Evolutionary conservation across 305 asterid species (phyloP).

Genomic region (Fraxinus xanthoxyloides): DNA sequence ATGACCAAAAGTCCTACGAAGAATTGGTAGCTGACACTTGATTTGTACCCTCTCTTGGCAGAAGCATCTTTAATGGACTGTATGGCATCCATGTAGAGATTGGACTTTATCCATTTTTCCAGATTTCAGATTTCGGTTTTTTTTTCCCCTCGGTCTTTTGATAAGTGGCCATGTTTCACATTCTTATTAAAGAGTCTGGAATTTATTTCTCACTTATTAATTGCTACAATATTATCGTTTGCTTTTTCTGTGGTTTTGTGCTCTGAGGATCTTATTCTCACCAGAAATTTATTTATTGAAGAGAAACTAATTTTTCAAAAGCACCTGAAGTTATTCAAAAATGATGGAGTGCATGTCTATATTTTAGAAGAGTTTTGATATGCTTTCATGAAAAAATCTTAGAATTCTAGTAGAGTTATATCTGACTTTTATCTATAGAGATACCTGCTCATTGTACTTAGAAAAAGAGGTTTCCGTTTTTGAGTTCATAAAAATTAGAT

Average conservation of each 20-base stretch:
- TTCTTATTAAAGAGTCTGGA: neutral
- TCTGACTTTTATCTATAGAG: neutral
- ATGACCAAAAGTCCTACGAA: neutral
- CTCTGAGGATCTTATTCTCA: neutral
- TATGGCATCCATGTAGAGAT: neutral
- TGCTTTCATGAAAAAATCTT: neutral
- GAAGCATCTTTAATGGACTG: neutral
- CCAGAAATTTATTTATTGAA: neutral
- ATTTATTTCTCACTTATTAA: neutral
- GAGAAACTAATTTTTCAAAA: neutral
- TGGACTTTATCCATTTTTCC: neutral
- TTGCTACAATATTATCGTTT: neutral
- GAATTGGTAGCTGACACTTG: neutral
- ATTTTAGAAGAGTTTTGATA: neutral
- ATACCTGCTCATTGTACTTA: neutral
- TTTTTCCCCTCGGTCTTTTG: neutral
- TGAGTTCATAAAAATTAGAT: neutral
- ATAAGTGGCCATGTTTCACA: neutral
- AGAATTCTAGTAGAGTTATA: neutral
- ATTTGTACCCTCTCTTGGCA: neutral
- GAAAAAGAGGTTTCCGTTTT: neutral
- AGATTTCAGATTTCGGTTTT: neutral
- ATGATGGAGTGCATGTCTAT: neutral
- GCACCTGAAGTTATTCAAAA: neutral
- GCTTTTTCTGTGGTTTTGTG: neutral